Conservation (phyloP, 2,329 filamentous ascomycete genomes). For the Ophiobolus disseminans region DNA sequence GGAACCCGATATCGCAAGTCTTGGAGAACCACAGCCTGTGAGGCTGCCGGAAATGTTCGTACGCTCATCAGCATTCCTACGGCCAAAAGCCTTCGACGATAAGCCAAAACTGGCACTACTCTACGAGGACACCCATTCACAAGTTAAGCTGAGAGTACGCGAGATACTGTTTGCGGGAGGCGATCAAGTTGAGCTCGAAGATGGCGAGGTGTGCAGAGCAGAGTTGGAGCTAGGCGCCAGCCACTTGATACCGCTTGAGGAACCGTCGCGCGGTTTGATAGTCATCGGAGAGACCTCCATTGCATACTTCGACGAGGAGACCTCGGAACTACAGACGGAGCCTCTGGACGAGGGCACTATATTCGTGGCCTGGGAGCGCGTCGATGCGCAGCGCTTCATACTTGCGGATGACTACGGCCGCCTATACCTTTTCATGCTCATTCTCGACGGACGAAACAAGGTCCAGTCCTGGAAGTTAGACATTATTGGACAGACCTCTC, state of each 20-base stretch:
- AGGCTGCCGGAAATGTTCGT: slow-evolving; percentile 72
- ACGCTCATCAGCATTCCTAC: slow-evolving; percentile 69
- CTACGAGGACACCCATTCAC: slow-evolving; percentile 68
- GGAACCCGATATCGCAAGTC: slow-evolving; percentile 60
- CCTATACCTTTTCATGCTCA: slow-evolving; percentile 82
- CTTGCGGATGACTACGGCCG: slow-evolving; percentile 90
- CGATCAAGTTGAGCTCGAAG: slow-evolving; percentile 62
- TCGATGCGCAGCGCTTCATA: slow-evolving; percentile 83
- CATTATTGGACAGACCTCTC: slow-evolving; percentile 72
- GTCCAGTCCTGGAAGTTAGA: slow-evolving; percentile 77
- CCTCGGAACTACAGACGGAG: slow-evolving; percentile 69
- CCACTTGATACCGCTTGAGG: slow-evolving; percentile 67
- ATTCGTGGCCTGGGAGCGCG: slow-evolving; percentile 89
- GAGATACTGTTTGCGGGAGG: slow-evolving; percentile 61
- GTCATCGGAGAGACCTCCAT: slow-evolving; percentile 70
- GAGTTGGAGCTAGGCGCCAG: slow-evolving; percentile 67
- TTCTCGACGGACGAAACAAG: slow-evolving; percentile 67
- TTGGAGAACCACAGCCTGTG: slow-evolving; percentile 68
- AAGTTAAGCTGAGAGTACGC: slow-evolving; percentile 61
- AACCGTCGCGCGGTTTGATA: slow-evolving; percentile 60
- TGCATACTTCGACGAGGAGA: slow-evolving; percentile 83
- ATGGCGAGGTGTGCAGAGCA: slow-evolving; percentile 58
- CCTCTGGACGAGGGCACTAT: slow-evolving; percentile 76
- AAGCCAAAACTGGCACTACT: slow-evolving; percentile 69
- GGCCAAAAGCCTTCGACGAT: slow-evolving; percentile 57